phyloP scores from a whole-genome alignment of 2,329 filamentous ascomycete species.

The Penicillium hesseltinei region DNA sequence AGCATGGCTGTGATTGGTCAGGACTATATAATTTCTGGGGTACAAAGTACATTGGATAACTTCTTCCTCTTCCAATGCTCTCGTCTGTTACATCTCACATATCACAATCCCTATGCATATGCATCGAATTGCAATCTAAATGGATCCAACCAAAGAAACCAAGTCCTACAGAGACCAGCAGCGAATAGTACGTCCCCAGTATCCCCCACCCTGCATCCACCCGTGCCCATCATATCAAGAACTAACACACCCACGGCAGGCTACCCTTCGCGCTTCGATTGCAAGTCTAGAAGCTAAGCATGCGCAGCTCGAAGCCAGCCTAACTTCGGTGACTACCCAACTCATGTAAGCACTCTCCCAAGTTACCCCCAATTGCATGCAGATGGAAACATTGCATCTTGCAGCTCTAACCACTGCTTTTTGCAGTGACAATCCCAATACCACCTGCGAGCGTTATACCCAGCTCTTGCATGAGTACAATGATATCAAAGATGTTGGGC shows the following conservation, averaged over 20 bases:
- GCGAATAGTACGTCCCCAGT: conserved; percentile 15
- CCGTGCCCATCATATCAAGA: background rate
- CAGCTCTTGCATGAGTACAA: conserved; percentile 67
- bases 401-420: background rate
- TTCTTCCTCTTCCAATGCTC: background rate
- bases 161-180: conserved; percentile 9
- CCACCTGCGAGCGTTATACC: conserved; percentile 62
- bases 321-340: conserved; percentile 35
- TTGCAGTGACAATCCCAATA: conserved; percentile 44
- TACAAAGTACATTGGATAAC: background rate
- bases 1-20: conserved; percentile 19
- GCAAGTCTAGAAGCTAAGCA: conserved; percentile 49
- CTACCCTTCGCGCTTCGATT: conserved; percentile 26
- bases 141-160: background rate
- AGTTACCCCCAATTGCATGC: no score
- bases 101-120: background rate
- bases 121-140: background rate
- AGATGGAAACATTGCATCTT: background rate
- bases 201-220: background rate
- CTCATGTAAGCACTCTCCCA: conserved; percentile 32
- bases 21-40: background rate
- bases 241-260: conserved; percentile 14
- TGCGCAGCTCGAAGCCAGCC: conserved; percentile 34
- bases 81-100: background rate
- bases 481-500: conserved; percentile 66